Conservation (phyloP, 2,329 filamentous ascomycete genomes). For the Monilinia laxa region DNA sequence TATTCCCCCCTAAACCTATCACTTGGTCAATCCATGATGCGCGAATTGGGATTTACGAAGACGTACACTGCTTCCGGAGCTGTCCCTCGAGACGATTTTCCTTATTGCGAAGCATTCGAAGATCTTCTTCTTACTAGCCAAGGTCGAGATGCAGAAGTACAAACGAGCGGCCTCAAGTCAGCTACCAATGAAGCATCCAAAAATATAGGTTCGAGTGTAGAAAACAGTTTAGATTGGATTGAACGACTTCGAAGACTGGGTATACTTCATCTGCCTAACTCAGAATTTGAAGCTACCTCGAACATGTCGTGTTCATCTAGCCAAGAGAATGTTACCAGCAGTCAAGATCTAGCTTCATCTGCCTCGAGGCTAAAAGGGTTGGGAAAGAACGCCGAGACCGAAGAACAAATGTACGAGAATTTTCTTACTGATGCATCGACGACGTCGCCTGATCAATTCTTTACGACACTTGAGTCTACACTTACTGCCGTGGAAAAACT, state of each 20-base stretch:
- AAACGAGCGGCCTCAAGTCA: not conserved
- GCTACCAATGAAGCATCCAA: not conserved
- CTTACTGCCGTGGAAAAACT: constrained; percentile 16
- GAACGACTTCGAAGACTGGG: constrained; percentile 24
- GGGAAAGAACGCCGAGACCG: constrained; percentile 28
- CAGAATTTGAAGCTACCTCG: not conserved
- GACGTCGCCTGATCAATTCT: constrained; percentile 10
- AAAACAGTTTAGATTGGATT: constrained; percentile 27
- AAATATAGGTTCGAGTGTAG: not conserved
- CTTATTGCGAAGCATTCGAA: constrained; percentile 39
- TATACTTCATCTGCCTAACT: constrained; percentile 10
- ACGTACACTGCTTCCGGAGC: no score
- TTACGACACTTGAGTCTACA: constrained; percentile 9
- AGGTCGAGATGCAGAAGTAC: not conserved
- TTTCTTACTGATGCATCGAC: constrained; percentile 25
- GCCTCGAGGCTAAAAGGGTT: not conserved
- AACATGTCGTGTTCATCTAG: not conserved
- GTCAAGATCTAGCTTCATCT: not conserved
- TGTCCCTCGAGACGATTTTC: constrained; percentile 26
- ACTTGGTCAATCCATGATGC: constrained; percentile 6
- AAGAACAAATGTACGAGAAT: constrained; percentile 38
- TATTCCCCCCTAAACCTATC: constrained; percentile 39
- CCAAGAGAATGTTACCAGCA: not conserved
- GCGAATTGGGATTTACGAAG: not conserved
- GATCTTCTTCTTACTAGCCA: constrained; percentile 36